Conservation (phyloP, 2,329 filamentous ascomycete genomes). For the Aureobasidium sp. region DNA sequence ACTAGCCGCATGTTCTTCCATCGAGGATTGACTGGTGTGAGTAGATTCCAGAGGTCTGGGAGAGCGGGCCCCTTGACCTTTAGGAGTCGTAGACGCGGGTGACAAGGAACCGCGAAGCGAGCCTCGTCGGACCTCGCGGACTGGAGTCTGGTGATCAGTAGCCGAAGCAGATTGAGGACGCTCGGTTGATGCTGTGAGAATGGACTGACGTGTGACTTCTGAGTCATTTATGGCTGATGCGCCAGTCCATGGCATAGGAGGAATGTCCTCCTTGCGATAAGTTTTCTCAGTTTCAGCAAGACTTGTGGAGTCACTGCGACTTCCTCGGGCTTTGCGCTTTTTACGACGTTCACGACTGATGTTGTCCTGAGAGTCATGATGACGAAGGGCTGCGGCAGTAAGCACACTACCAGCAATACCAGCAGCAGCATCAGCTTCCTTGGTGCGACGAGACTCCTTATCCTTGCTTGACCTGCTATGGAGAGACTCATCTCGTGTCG, state of each 20-base stretch:
- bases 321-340: slow-evolving; percentile 41
- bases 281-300: slow-evolving; percentile 48
- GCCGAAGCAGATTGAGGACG: slow-evolving; percentile 60
- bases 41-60: slow-evolving; percentile 56
- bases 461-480: slow-evolving; percentile 40
- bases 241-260: slow-evolving; percentile 67
- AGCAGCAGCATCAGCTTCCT: slow-evolving; percentile 46
- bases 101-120: slow-evolving; percentile 48
- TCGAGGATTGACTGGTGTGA: slow-evolving; percentile 52
- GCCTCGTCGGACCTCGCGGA: slow-evolving; percentile 58
- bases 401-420: slow-evolving; percentile 50
- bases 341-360: slow-evolving; percentile 38
- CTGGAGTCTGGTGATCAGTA: slow-evolving; percentile 48
- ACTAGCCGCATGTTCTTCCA: slow-evolving; percentile 40
- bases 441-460: slow-evolving; percentile 38
- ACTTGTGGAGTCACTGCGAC: slow-evolving; percentile 44
- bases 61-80: slow-evolving; percentile 44
- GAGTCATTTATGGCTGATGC: slow-evolving; percentile 80
- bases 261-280: slow-evolving; percentile 48
- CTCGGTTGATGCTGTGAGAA: slow-evolving; percentile 74
- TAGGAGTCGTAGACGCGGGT: slow-evolving; percentile 51
- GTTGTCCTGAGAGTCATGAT: slow-evolving; percentile 58
- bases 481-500: slow-evolving; percentile 14
- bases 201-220: slow-evolving; percentile 79
- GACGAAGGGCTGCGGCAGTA: slow-evolving; percentile 55